A percentile compares a stretch with the other conserved stretches of the same genome.
These are phyloP conservation scores for Solanum medicagineum DNA, from an alignment of 257 asterid species.

Conservation along the genomic window DNA sequence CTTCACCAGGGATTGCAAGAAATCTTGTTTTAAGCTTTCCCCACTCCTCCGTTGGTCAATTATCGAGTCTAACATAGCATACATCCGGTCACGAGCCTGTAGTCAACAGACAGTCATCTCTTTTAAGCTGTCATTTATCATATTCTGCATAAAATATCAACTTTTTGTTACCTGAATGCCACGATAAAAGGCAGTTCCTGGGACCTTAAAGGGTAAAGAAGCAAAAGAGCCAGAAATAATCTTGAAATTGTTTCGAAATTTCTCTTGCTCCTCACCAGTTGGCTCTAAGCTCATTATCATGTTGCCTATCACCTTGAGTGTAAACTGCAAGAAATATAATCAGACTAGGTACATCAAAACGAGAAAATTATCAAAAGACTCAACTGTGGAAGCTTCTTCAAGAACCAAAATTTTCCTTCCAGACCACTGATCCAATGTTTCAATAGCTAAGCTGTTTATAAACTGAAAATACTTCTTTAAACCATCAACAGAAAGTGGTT, in stretches of 20 bases:
- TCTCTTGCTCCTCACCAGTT: conserved; percentile 66
- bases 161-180: conserved; percentile 51
- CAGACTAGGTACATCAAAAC: neutral
- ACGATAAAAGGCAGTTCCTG: conserved; percentile 73
- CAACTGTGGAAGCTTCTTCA: conserved; percentile 75
- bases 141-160: no score
- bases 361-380: neutral
- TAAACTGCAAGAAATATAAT: conserved; percentile 42
- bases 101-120: neutral
- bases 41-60: conserved; percentile 50
- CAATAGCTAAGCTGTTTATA: conserved; percentile 49
- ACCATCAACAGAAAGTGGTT: conserved; percentile 65
- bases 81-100: conserved; percentile 85
- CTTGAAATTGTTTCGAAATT: conserved; percentile 67
- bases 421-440: conserved; percentile 62
- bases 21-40: conserved; percentile 49
- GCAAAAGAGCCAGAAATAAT: conserved; percentile 67
- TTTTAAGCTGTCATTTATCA: neutral
- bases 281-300: conserved; percentile 94
- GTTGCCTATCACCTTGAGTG: conserved; percentile 76
- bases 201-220: conserved; percentile 61
- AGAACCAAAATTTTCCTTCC: conserved; percentile 41
- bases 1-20: conserved; percentile 50
- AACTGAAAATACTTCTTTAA: conserved; percentile 63
- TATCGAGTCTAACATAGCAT: conserved; percentile 52